Conservation (phyloP, 169 alveolate species). For the Toxoplasma gondii region DNA sequence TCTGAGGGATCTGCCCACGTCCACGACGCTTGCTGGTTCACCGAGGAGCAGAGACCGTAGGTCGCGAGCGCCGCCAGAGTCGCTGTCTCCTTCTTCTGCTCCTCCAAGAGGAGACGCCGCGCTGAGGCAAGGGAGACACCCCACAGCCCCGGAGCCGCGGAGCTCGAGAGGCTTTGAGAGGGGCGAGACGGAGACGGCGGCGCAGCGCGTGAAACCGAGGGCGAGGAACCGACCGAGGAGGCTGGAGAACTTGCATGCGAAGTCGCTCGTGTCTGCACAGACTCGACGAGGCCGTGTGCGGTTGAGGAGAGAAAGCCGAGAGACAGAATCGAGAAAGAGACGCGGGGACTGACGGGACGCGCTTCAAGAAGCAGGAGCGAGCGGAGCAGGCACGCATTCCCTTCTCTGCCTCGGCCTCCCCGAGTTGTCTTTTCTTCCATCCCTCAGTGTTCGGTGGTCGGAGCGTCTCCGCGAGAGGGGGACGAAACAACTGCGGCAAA, state of each 20-base stretch:
- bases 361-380: background rate
- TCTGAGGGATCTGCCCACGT: background rate
- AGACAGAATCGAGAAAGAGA: background rate
- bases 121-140: background rate
- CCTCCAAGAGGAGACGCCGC: background rate
- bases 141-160: background rate
- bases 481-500: too few species aligned
- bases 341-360: background rate
- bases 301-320: background rate
- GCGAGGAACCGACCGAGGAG: too few species aligned
- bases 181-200: too few species aligned
- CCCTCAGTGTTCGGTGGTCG: background rate
- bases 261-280: background rate
- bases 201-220: too few species aligned
- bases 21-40: background rate
- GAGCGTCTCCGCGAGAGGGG: too few species aligned
- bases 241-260: too few species aligned
- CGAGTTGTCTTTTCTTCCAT: background rate
- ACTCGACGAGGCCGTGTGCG: background rate
- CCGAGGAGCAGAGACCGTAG: background rate
- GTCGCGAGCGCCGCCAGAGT: background rate
- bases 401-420: background rate
- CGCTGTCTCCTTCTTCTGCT: background rate
- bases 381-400: background rate
- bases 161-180: background rate